Conservation (phyloP, 306 rosid genomes). For the Dryas octopetala region DNA sequence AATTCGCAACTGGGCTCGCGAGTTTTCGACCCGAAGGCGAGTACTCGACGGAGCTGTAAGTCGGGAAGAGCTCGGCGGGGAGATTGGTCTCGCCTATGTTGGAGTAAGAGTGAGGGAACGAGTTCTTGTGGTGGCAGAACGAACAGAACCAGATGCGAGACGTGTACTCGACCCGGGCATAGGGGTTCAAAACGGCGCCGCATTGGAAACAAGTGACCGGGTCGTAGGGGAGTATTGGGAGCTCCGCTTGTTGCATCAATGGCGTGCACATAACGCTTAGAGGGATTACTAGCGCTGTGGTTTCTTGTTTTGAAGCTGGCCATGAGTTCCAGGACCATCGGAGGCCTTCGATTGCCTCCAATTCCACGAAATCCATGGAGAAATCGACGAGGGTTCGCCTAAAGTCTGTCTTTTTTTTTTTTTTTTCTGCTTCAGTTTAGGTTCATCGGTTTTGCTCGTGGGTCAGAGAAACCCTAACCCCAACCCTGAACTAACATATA, state of each 20-base stretch:
- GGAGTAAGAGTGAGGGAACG: slow-evolving; percentile 68
- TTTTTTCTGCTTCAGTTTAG: not conserved
- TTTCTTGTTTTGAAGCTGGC: slow-evolving; percentile 59
- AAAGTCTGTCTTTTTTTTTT: not conserved
- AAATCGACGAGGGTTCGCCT: not conserved
- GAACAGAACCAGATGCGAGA: slow-evolving; percentile 92
- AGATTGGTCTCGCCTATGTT: slow-evolving; percentile 72
- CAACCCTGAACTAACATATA: no score
- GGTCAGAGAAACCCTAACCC: no score
- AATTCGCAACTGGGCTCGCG: no score
- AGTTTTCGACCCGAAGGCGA: slow-evolving; percentile 4
- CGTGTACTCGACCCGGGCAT: slow-evolving; percentile 77
- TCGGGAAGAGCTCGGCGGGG: slow-evolving; percentile 92
- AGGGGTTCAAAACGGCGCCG: slow-evolving; percentile 80
- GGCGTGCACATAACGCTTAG: slow-evolving; percentile 78
- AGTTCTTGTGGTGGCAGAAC: slow-evolving; percentile 60
- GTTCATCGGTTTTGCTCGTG: not conserved
- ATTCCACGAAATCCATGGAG: slow-evolving; percentile 73
- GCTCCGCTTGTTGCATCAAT: slow-evolving; percentile 56
- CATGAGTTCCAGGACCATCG: slow-evolving; percentile 97
- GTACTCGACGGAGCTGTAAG: slow-evolving; percentile 81
- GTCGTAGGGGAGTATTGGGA: slow-evolving; percentile 76
- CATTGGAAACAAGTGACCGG: slow-evolving; percentile 65
- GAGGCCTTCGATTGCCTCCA: slow-evolving; percentile 92
- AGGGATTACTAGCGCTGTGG: slow-evolving; percentile 54